Percentiles rank a stretch among this genome's conserved stretches.
Evolutionary conservation across 1,139 yeast species (phyloP).

Genomic region (Blastobotrys indianensis): DNA sequence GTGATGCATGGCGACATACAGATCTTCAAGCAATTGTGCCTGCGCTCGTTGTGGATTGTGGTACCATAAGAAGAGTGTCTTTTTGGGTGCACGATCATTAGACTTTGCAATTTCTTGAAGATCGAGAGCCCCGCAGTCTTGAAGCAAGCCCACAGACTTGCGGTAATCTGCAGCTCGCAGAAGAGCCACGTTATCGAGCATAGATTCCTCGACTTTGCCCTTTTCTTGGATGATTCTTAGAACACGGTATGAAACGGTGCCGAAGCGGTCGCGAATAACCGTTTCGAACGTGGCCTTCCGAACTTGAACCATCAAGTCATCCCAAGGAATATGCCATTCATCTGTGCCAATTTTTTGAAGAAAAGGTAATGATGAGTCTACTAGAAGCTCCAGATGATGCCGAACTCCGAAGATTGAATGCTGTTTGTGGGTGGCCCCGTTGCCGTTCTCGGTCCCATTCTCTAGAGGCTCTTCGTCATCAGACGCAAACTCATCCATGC

Average conservation of each 20-base stretch:
- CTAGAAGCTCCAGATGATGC: slow-evolving; percentile 36
- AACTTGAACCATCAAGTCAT: slow-evolving; percentile 33
- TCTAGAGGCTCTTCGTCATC: slow-evolving; percentile 32
- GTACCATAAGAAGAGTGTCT: slow-evolving; percentile 78
- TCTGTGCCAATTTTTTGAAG: slow-evolving; percentile 34
- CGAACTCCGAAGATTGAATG: slow-evolving; percentile 11
- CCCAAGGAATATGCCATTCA: slow-evolving; percentile 39
- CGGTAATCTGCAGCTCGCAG: slow-evolving; percentile 74
- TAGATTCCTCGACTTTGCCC: slow-evolving; percentile 76
- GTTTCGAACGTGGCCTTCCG: slow-evolving; percentile 57
- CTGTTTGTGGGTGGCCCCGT: slow-evolving; percentile 29
- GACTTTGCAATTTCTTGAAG: slow-evolving; percentile 89
- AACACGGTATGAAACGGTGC: slow-evolving; percentile 52
- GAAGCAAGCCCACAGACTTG: slow-evolving; percentile 36
- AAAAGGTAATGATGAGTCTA: slow-evolving; percentile 29
- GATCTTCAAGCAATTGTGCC: slow-evolving; percentile 45
- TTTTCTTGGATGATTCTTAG: slow-evolving; percentile 62
- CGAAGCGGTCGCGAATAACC: slow-evolving; percentile 43
- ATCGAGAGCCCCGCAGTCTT: slow-evolving; percentile 37
- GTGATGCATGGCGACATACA: slow-evolving; percentile 66
- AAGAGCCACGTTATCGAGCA: slow-evolving; percentile 68
- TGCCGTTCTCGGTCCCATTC: slow-evolving; percentile 39
- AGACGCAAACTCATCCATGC: slow-evolving; percentile 29
- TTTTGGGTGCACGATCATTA: slow-evolving; percentile 84
- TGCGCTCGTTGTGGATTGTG: slow-evolving; percentile 53